These are phyloP conservation scores for Astragalus membranaceus DNA, from an alignment of 306 rosid species.

Conservation along the genomic window DNA sequence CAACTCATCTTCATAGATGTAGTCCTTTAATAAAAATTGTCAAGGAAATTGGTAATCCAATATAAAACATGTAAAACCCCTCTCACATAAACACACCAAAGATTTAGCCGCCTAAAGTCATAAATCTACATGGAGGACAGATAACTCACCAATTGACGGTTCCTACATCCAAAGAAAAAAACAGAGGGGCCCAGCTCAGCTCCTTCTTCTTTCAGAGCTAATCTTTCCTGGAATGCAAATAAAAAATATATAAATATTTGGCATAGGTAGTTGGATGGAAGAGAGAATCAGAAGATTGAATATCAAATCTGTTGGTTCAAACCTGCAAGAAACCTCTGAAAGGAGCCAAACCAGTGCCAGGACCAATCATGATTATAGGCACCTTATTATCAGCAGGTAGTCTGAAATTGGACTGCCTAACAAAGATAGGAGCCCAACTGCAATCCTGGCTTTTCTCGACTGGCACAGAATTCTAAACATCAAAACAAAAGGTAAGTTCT, in stretches of 20 bases:
- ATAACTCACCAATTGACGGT: slow-evolving; percentile 64
- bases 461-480: slow-evolving; percentile 66
- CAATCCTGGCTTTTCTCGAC: slow-evolving; percentile 60
- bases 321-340: slow-evolving; percentile 99
- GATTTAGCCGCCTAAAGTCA: background rate
- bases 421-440: slow-evolving; percentile 90
- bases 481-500: slow-evolving; percentile 1
- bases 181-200: slow-evolving; percentile 70
- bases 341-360: slow-evolving; percentile 99
- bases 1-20: slow-evolving; percentile 84
- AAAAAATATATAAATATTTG: background rate
- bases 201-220: slow-evolving; percentile 68
- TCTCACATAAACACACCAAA: background rate
- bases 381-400: slow-evolving; percentile 75
- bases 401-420: slow-evolving; percentile 90
- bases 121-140: background rate
- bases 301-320: slow-evolving; percentile 21
- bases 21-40: slow-evolving; percentile 50
- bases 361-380: slow-evolving; percentile 95
- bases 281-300: background rate
- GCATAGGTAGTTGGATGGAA: background rate
- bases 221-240: slow-evolving; percentile 65
- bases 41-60: background rate
- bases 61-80: background rate
- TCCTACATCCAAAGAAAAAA: slow-evolving; percentile 91